Evolutionary conservation across 306 rosid species (phyloP).

Genomic region (Gleditsia sinensis): DNA sequence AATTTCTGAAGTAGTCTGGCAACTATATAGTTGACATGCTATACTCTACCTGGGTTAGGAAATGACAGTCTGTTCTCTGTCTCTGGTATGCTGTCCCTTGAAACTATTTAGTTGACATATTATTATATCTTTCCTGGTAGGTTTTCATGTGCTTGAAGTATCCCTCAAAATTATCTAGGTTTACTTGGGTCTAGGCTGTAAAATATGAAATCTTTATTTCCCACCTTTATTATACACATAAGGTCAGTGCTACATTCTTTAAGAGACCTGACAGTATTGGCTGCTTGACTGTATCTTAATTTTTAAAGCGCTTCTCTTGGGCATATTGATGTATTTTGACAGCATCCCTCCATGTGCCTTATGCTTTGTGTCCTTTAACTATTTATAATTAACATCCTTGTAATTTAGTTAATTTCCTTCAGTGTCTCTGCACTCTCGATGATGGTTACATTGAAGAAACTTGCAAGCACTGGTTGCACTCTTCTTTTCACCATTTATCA

Average conservation of each 20-base stretch:
- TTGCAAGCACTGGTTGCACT: constrained; percentile 94
- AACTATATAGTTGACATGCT: background rate
- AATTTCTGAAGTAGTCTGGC: background rate
- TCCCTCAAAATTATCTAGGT: background rate
- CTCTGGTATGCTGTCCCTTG: background rate
- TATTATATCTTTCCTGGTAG: background rate
- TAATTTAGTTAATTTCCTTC: constrained; percentile 38
- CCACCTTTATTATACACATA: background rate
- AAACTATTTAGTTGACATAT: background rate
- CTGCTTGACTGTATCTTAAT: constrained; percentile 25
- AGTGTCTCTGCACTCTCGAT: constrained; percentile 97
- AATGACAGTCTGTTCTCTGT: background rate
- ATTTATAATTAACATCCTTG: constrained; percentile 9
- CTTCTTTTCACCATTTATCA: constrained; percentile 85
- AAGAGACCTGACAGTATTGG: background rate
- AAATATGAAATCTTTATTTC: background rate
- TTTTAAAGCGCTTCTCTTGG: background rate
- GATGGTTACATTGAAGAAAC: constrained; percentile 99
- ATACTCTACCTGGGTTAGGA: background rate
- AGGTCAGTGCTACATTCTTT: background rate
- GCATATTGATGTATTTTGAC: background rate
- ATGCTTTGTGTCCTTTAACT: background rate
- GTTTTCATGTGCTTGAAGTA: background rate
- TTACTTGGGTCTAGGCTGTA: background rate
- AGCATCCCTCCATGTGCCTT: background rate